Percentiles rank a stretch among this genome's conserved stretches.
phyloP scores from a whole-genome alignment of 106 monocot genomes.

The Dioscorea dumetorum region DNA sequence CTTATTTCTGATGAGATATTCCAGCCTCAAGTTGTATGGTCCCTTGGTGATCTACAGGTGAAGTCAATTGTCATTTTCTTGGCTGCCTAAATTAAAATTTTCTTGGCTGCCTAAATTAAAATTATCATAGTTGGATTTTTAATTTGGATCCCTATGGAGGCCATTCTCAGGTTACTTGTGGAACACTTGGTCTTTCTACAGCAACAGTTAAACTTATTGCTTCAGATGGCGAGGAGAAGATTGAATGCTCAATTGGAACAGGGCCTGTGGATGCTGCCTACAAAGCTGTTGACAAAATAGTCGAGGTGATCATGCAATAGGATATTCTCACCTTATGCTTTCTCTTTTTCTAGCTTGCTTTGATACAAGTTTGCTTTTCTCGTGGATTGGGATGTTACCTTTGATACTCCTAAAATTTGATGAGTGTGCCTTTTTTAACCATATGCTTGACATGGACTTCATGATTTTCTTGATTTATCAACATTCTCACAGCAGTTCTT shows the following conservation, averaged over 20 bases:
- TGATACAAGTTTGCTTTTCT: too few relatives aligned
- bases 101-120: not conserved
- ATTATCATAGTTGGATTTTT: not conserved
- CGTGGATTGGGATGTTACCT: too few relatives aligned
- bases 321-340: not conserved
- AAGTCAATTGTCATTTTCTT: not conserved
- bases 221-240: conserved; percentile 55
- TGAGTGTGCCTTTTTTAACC: too few relatives aligned
- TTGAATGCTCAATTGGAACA: conserved; percentile 72
- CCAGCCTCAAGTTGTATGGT: conserved; percentile 78
- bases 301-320: conserved; percentile 37
- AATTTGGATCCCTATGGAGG: not conserved
- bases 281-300: conserved; percentile 82
- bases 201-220: conserved; percentile 78
- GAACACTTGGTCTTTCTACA: conserved; percentile 83
- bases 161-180: conserved; percentile 55
- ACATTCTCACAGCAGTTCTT: too few relatives aligned
- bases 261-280: conserved; percentile 94
- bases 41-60: conserved; percentile 85
- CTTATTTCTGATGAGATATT: conserved; percentile 76
- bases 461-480: too few relatives aligned
- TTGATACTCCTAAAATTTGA: too few relatives aligned
- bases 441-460: too few relatives aligned
- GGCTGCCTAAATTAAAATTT: not conserved
- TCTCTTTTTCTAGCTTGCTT: too few relatives aligned